These are phyloP conservation scores for Daldinia loculata DNA, from an alignment of 495 filamentous ascomycete genomes.

Conservation along the genomic window DNA sequence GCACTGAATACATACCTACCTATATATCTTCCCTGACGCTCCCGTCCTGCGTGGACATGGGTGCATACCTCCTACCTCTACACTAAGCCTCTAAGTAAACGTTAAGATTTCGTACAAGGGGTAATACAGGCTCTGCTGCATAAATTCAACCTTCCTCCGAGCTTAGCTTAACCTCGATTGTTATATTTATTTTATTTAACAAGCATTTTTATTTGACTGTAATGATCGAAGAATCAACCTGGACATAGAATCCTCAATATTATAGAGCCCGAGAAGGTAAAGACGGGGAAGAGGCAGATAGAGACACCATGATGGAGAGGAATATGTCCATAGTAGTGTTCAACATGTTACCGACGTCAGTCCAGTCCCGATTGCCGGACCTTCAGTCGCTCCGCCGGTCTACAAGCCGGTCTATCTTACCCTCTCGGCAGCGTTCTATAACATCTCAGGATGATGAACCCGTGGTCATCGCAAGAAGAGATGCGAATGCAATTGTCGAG, in stretches of 20 bases:
- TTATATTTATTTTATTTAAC: not conserved
- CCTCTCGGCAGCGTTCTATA: constrained; percentile 19
- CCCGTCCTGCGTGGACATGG: not conserved
- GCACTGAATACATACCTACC: not conserved
- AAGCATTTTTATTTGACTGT: not conserved
- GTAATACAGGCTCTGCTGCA: not conserved
- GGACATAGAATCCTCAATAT: constrained; percentile 6
- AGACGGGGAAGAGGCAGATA: not conserved
- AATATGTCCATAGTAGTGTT: constrained; percentile 43
- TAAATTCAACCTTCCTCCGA: constrained; percentile 18
- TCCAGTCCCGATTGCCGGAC: constrained; percentile 43
- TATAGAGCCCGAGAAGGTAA: not conserved
- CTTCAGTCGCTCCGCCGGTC: constrained; percentile 42
- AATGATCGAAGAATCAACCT: not conserved
- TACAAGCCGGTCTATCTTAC: constrained; percentile 32
- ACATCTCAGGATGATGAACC: constrained; percentile 22
- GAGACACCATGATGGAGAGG: constrained; percentile 38
- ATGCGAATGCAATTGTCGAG: constrained; percentile 25
- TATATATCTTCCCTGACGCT: not conserved
- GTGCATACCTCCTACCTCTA: not conserved
- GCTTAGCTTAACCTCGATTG: constrained; percentile 1
- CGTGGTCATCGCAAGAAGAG: constrained; percentile 17
- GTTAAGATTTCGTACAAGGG: not conserved
- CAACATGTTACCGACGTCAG: constrained; percentile 43
- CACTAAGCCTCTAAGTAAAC: not conserved